Base-by-base conservation (phyloP, 352 stramenopile genomes). In the Vaucheria bursata region DNA sequence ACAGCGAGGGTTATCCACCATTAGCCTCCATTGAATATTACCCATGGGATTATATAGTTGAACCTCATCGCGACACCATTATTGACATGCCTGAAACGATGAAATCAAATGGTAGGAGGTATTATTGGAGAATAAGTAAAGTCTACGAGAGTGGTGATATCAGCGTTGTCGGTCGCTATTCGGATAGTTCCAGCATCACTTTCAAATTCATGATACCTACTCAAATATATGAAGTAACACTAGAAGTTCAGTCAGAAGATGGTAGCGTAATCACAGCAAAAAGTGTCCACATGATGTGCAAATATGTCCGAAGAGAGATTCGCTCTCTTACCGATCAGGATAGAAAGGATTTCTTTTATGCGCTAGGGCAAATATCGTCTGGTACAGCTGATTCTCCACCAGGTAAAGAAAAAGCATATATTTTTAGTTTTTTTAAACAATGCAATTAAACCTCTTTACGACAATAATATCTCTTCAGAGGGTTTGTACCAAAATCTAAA, bases 241-340 rank as follows among this genome's bases (percentile, higher is more conserved):
- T 59, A 25, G 18, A 18, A 18, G 45, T 59, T 18, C 12, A 25
- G 18, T 18, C 18, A 25, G 25, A 25, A 18, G 45, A 25, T 18
- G 45, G 45, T 18, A 25, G 12, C 12, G 45, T 59, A 67, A 64
- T 40, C 38, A 4, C 34, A 53, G 18, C 4, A 38, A 36, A 8
- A 36, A 64, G n/a, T 18, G 1, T 36, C 71, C 45, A 33, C 71
- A 59, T 59, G 71, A 71, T 36, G 49, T 50, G 39, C 12, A 69
- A 77, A 29, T 77, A 77, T 38, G 71, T 77, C 1, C n/a, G 71
- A 5, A 34, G 71, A 29, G 71, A 77, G 50, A 0, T 77, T 2
- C 71, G 71, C 1, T 31, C 37, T 4, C 71, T 77, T 2, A 45
- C 1, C 1, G 29, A 70, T 1, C 34, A 1, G 1, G 71, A 77